Conservation (phyloP, 1,284 basidiomycete genomes). For the Tylopilus sp. region DNA sequence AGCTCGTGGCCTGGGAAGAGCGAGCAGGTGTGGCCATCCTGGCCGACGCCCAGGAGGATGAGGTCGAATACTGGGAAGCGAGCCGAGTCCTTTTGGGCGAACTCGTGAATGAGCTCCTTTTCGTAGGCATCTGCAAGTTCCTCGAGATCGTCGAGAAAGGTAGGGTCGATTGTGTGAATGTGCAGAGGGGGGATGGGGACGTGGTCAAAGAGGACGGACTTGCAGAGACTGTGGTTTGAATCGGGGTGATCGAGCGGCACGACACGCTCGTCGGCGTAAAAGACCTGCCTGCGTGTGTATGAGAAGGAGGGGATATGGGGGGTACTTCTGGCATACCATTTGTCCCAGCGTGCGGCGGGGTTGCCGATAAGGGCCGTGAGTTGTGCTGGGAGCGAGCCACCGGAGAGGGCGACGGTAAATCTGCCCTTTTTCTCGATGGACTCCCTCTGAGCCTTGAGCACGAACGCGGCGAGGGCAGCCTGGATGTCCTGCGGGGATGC, state of each 20-base stretch:
- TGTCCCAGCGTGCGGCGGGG: constrained; percentile 86
- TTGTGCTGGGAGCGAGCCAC: constrained; percentile 88
- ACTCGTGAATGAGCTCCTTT: constrained; percentile 86
- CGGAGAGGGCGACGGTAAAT: constrained; percentile 92
- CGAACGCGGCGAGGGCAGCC: constrained; percentile 73
- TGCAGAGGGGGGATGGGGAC: constrained; percentile 76
- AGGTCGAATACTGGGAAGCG: constrained; percentile 95
- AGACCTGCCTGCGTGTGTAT: constrained; percentile 77
- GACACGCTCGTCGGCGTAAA: constrained; percentile 95
- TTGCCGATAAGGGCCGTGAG: constrained; percentile 73
- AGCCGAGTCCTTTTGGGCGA: constrained; percentile 86
- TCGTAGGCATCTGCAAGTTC: constrained; percentile 93
- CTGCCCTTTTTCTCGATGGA: constrained; percentile 83
- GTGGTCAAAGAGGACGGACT: constrained; percentile 76
- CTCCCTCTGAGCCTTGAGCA: constrained; percentile 87
- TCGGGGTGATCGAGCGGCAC: constrained; percentile 92
- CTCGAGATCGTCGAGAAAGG: constrained; percentile 71
- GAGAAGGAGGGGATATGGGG: not conserved
- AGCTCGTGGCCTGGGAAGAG: constrained; percentile 92
- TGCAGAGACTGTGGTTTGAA: constrained; percentile 85
- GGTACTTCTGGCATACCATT: constrained; percentile 62
- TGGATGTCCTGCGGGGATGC: constrained; percentile 52
- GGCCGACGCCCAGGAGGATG: constrained; percentile 90
- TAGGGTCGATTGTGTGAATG: constrained; percentile 82
- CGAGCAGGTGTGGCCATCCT: constrained; percentile 95